Base-by-base conservation (phyloP, 2,329 filamentous ascomycete genomes). In the Diaporthe batatas region DNA sequence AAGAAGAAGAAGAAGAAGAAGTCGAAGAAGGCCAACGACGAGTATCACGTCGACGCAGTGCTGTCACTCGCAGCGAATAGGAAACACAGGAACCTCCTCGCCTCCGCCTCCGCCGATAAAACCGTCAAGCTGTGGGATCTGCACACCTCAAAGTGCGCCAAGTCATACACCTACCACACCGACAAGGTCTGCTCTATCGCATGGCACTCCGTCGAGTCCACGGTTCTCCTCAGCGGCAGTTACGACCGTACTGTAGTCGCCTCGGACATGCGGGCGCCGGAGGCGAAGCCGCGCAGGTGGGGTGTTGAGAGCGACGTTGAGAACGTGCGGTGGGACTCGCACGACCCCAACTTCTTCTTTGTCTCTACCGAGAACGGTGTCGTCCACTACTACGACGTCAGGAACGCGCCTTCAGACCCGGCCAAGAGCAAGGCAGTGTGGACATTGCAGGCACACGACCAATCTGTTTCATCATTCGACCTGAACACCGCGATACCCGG, bases 41-140 rank as follows among this genome's bases (percentile, higher is more conserved):
- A 93, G 74, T 97, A 96, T 85, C 96, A 99, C 82, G 94, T 98
- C 72, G 96, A 98, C 82, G 93, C 96, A 0, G 93, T 99, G 36
- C 90, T 99, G 55, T 93, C 96, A 6, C 91, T 99, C 55, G 93
- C 96, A 3, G 94, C 95, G 65, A 99, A 99, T 86, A 89, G 95
- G 79, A 92, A 95, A 80, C 96, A 99, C 84, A 92, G 95, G 76
- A 98, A 98, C 82, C 89, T 99, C 72, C 90, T 99, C 58, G 96
- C 96, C 16, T 98, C 96, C 0, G 94, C 94, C 2, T 99, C 96
- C 1, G 96, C 96, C 25, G 96, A 99, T 85, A 95, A 95, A 85
- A 99, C 96, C 3, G 92, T 98, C 79, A 99, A 99, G 86, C 89
- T 99, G 25, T 99, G 96, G 96, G 96, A 99, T 81, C 86, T 99